Base-by-base conservation (phyloP, 2,329 filamentous ascomycete species). In the Fusarium fujikuroi region DNA sequence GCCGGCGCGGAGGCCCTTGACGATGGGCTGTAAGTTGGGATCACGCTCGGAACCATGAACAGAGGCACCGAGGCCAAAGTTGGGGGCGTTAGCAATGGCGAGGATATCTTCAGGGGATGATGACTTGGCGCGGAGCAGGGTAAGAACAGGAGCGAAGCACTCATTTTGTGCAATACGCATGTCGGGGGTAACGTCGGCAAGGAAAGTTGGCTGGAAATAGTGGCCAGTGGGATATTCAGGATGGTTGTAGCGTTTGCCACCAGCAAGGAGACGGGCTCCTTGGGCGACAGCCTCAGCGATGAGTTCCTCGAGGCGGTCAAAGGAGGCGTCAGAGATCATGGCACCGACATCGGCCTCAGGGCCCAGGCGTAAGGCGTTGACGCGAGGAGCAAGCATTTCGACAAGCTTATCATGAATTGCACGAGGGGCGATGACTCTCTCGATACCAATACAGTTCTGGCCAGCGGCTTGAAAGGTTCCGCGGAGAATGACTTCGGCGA, bases 391-490 rank as follows among this genome's bases (percentile, higher is more conserved):
- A 25, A 99, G 89, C 69, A 91, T 86, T 9, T 86, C 82, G 59
- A 97, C 84, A 28, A 99, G 88, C 63, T 86, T 86, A 70, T 92
- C 87, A 84, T 98, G 97, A 58, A 93, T 87, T n/a, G 84, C 85
- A 3, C 94, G 92, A 21, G 93, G 88, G 30, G 92, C 94, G 75
- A 98, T 92, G 79, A 98, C 92, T 63, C 96, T 93, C 84, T 99
- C 96, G 75, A 98, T 95, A 62, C 96, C 96, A 79, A 99, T 95
- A 83, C 96, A 99, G 84, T 99, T 99, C 82, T 99, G 96, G 3
- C 96, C 96, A 21, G 95, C 92, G 58, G 95, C 95, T 83, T 99
- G 96, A 84, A 98, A 99, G 15, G 94, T 94, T 59, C 95, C 96
- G 60, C 96, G 91, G 84, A 99, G 92, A 70, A 98, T 89, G 72